phyloP scores from a whole-genome alignment of 345 rosid genomes.

The Ailanthus altissimus region DNA sequence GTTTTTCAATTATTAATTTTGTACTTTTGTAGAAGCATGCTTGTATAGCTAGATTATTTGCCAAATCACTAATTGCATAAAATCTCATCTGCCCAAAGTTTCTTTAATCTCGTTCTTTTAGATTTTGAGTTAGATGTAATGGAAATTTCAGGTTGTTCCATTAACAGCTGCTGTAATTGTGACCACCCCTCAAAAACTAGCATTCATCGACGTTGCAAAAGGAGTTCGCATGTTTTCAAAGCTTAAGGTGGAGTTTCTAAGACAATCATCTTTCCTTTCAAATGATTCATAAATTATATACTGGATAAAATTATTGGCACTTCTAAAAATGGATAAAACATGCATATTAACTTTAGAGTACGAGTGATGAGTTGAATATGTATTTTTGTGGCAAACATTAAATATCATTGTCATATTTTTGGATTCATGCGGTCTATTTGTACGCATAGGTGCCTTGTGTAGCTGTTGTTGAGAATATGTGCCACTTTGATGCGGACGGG shows the following conservation, averaged over 20 bases:
- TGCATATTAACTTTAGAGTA: neutral
- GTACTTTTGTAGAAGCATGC: neutral
- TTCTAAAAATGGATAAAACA: neutral
- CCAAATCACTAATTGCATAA: neutral
- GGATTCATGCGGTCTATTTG: slow-evolving; percentile 13
- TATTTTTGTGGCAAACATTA: neutral
- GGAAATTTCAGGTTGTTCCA: slow-evolving; percentile 75
- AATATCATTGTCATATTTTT: neutral
- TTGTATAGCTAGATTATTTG: neutral
- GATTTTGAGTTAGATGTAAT: slow-evolving; percentile 21
- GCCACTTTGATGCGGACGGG: slow-evolving; percentile 96
- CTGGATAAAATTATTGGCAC: neutral
- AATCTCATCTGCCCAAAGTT: neutral
- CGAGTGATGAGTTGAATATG: neutral
- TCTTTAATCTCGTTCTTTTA: neutral
- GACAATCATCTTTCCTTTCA: neutral
- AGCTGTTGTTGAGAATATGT: slow-evolving; percentile 97
- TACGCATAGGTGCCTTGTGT: slow-evolving; percentile 84
- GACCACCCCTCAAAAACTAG: slow-evolving; percentile 95
- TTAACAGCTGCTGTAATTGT: slow-evolving; percentile 94
- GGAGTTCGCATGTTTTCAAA: slow-evolving; percentile 99
- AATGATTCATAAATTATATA: slow-evolving; percentile 2
- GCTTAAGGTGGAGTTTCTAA: slow-evolving; percentile 63
- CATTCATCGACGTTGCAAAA: slow-evolving; percentile 95
- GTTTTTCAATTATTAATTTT: neutral